Evolutionary conservation across 768 basidiomycete species (phyloP), one percentile per base, ranked within the genome.

Genomic region (Royoungia palumana): DNA sequence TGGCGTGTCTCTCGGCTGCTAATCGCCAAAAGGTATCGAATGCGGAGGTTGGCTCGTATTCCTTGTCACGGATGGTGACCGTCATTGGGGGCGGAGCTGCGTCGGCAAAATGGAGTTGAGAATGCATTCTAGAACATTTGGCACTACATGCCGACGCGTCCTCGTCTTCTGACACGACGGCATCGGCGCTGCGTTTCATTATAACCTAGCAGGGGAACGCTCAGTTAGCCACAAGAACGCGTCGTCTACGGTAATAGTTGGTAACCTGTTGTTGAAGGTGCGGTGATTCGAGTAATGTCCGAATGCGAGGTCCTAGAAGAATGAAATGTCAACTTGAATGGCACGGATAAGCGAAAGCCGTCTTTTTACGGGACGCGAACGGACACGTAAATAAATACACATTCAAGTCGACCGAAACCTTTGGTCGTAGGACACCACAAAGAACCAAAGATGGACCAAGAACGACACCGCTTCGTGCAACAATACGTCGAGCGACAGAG

Each of bases 21-120:
- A 78, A 77, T 13, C 69, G 58, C 79, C 79, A 85, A 59, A 85
- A 79, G 0, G 80, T 78, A 59, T 85, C 79, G 47, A 84, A 83
- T 13, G 74, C 77, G 25, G 74, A 66, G 0, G 80, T 80, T 2
- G 79, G 74, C 34, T 59, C 55, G 19, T 80, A 71, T 21, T 55
- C 62, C 8, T 51, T 59, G 14, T 74, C 73, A 24, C 61, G 66
- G 39, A 82, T 56, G 3, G 62, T 62, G 49, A 68, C 45, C 0
- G 62, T 62, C 54, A 68, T 22, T 5, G 68, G 64, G 1, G 66
- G 68, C 12, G 53, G 53, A 5, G 35, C 4, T 0, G 46, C 43
- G 13, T 46, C 10, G 28, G 45, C 47, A 8, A 48, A 46, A 24
- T 67, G 30, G 35, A 69, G 46, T 28, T 50, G 14, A 25, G 55